phyloP scores from a whole-genome alignment of 108 stramenopile species.

The Schizochytrium sp. region DNA sequence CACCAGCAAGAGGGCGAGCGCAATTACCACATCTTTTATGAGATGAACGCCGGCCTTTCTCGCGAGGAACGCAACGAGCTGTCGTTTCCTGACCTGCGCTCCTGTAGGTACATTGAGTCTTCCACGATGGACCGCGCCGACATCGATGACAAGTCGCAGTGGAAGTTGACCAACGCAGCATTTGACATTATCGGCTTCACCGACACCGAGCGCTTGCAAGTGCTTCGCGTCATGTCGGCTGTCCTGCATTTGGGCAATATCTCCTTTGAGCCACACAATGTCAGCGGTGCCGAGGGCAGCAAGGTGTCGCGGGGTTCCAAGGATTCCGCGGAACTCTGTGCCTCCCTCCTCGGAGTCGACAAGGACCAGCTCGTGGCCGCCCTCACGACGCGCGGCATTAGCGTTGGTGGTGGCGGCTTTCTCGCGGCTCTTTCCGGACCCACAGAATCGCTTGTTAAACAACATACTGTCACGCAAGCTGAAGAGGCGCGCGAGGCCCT shows the following conservation, averaged over 20 bases:
- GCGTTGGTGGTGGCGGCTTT: background rate
- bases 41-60: background rate
- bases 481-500: constrained; percentile 43
- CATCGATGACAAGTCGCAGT: constrained; percentile 71
- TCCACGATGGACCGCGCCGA: constrained; percentile 14
- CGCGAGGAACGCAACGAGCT: background rate
- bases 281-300: background rate
- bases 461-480: constrained; percentile 35
- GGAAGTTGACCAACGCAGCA: constrained; percentile 59
- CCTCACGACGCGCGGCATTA: background rate
- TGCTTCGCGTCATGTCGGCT: constrained; percentile 33
- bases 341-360: constrained; percentile 25
- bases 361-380: background rate
- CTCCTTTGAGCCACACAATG: constrained; percentile 6
- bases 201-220: background rate
- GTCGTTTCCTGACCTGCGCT: background rate
- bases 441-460: background rate
- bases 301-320: background rate
- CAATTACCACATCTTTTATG: constrained; percentile 36
- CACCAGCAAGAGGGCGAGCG: constrained; percentile 23
- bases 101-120: constrained; percentile 25
- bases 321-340: background rate
- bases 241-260: constrained; percentile 36
- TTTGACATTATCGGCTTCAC: constrained; percentile 36
- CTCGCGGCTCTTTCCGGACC: background rate